phyloP scores from a whole-genome alignment of 805 yeast species.

The Metschnikowia shivogae region DNA sequence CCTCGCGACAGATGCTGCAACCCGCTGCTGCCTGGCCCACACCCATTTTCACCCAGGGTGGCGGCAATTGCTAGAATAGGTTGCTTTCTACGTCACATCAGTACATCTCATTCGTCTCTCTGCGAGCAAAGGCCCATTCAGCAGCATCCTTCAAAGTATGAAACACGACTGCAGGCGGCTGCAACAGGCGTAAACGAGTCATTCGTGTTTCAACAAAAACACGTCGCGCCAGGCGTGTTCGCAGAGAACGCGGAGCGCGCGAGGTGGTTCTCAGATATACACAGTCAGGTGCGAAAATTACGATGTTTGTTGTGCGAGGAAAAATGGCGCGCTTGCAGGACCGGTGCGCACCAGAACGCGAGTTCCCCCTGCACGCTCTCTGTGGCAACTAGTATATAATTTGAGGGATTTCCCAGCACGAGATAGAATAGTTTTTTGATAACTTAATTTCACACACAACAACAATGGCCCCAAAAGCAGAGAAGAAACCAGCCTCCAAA shows the following conservation, averaged over 20 bases:
- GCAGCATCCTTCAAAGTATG: too few relatives aligned
- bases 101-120: too few relatives aligned
- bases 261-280: conserved; percentile 15
- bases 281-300: conserved; percentile 10
- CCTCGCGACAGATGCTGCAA: neutral
- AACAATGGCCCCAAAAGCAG: conserved; percentile 36
- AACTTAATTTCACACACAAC: conserved; percentile 16
- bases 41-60: neutral
- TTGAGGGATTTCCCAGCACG: conserved; percentile 15
- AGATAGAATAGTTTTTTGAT: conserved; percentile 10
- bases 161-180: neutral
- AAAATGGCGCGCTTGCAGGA: conserved; percentile 14
- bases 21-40: neutral
- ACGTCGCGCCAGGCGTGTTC: conserved; percentile 1
- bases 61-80: too few relatives aligned
- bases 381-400: conserved; percentile 19
- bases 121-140: too few relatives aligned
- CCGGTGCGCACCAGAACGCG: conserved; percentile 15
- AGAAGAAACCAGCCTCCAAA: conserved; percentile 38
- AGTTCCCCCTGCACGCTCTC: conserved; percentile 17
- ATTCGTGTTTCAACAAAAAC: neutral
- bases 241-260: conserved; percentile 10
- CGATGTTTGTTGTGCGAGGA: conserved; percentile 8
- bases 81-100: too few relatives aligned
- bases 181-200: neutral